phyloP scores from a whole-genome alignment of 169 alveolate species.

The Hepatocystis sp. region DNA sequence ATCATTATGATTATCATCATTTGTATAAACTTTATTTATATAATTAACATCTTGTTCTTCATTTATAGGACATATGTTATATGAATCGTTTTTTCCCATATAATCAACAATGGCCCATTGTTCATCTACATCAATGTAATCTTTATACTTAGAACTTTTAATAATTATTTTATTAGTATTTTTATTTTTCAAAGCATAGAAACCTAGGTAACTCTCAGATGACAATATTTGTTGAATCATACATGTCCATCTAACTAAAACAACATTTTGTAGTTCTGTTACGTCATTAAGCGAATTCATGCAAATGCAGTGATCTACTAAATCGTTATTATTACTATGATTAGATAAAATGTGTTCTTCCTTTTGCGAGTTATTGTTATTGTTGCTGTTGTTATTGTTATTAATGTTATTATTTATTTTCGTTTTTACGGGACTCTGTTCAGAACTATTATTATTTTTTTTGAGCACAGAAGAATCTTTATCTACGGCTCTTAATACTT shows the following conservation, averaged over 20 bases:
- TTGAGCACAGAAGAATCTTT: no score
- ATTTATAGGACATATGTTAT: no score
- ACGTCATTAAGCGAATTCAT: slow-evolving; percentile 14
- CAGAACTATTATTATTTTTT: no score
- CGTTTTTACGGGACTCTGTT: no score
- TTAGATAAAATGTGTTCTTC: not conserved
- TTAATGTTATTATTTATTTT: no score
- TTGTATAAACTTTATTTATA: no score
- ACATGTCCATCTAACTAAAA: slow-evolving; percentile 77
- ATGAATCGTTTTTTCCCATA: slow-evolving; percentile 22
- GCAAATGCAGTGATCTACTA: slow-evolving; percentile 49
- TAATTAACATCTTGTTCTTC: no score
- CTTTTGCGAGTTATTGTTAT: not conserved
- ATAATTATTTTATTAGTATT: slow-evolving; percentile 30
- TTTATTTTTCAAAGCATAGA: slow-evolving; percentile 61
- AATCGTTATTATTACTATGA: no score
- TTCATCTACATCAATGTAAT: slow-evolving; percentile 66
- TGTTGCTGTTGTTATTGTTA: no score
- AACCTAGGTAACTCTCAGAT: slow-evolving; percentile 63
- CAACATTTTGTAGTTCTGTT: slow-evolving; percentile 28
- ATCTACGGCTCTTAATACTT: not conserved
- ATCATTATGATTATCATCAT: no score
- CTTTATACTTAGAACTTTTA: slow-evolving; percentile 71
- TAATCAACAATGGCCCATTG: slow-evolving; percentile 59
- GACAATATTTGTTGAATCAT: slow-evolving; percentile 75